phyloP scores from a whole-genome alignment of 2,329 filamentous ascomycete genomes.

The Byssothecium circinans region DNA sequence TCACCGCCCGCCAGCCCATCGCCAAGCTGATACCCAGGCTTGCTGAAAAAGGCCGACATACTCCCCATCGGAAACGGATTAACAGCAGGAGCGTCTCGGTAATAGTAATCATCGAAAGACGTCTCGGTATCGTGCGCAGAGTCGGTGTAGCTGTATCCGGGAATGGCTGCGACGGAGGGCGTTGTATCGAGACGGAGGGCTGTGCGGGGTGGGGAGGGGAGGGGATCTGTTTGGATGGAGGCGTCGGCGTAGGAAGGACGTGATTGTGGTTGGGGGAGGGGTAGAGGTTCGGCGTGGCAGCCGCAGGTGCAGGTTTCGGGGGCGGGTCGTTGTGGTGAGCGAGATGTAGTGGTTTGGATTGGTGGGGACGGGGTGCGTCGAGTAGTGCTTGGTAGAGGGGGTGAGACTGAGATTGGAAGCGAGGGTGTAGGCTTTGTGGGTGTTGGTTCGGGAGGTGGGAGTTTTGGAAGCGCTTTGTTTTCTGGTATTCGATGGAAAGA shows the following conservation, averaged over 20 bases:
- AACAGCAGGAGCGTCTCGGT: conserved; percentile 1
- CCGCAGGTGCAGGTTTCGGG: conserved; percentile 16
- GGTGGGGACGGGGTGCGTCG: not conserved
- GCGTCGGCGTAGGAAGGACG: conserved; percentile 21
- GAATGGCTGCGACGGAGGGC: not conserved
- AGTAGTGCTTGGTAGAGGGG: not conserved
- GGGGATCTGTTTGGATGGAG: conserved; percentile 28
- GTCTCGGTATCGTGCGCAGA: conserved; percentile 19
- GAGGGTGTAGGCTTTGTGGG: not conserved
- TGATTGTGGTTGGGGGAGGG: not conserved
- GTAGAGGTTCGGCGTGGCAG: conserved; percentile 8
- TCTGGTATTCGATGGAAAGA: conserved; percentile 18
- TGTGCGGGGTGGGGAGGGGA: conserved; percentile 8
- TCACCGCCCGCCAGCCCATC: conserved; percentile 28
- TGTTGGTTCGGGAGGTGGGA: not conserved
- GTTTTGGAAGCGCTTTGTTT: conserved; percentile 7
- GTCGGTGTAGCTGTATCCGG: conserved; percentile 11
- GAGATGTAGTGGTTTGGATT: not conserved
- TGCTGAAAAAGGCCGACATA: conserved; percentile 37
- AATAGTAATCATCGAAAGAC: conserved; percentile 15
- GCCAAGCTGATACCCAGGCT: conserved; percentile 37
- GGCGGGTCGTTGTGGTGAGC: not conserved
- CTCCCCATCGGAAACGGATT: conserved; percentile 35
- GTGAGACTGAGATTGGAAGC: not conserved
- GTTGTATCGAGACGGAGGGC: conserved; percentile 7